A percentile compares a stretch with the other conserved stretches of the same genome.
These are phyloP conservation scores for Linderina pennispora DNA, from an alignment of 192 early-diverging fungal species.

Conservation along the genomic window DNA sequence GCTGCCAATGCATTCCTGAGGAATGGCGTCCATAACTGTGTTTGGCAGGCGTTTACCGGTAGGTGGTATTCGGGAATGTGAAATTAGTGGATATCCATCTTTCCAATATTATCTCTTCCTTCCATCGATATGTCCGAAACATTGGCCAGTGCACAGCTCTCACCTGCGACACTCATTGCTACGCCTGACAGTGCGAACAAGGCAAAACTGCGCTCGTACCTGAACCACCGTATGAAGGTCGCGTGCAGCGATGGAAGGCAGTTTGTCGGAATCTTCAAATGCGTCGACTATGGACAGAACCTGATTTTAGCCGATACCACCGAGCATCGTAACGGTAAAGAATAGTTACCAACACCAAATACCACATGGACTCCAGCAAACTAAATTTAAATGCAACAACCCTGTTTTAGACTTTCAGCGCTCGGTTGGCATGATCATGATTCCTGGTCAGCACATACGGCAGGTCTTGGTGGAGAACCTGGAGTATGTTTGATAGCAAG, in stretches of 20 bases:
- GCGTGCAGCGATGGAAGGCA: conserved; percentile 20
- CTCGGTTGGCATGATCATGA: conserved; percentile 45
- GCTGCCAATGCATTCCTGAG: too few species aligned
- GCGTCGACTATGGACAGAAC: conserved; percentile 29
- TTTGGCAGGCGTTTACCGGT: too few species aligned
- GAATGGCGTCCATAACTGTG: too few species aligned
- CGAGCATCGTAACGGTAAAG: conserved; percentile 18
- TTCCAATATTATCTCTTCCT: too few species aligned
- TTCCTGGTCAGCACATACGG: conserved; percentile 33
- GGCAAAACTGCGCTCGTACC: conserved; percentile 18
- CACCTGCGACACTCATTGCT: too few species aligned
- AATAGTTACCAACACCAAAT: neutral
- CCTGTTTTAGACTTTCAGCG: conserved; percentile 35
- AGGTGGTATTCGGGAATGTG: too few species aligned
- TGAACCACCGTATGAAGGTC: conserved; percentile 35
- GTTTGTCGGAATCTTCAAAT: conserved; percentile 35
- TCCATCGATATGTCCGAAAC: too few species aligned
- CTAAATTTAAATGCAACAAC: conserved; percentile 1
- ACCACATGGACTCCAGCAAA: neutral
- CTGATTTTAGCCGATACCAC: conserved; percentile 34
- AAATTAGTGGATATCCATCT: too few species aligned
- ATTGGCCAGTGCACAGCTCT: too few species aligned
- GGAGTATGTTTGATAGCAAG: conserved; percentile 22
- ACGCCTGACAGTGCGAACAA: too few species aligned
- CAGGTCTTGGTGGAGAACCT: conserved; percentile 35